Percentiles rank a stretch among this genome's conserved stretches.
Evolutionary conservation across 495 filamentous ascomycete species (phyloP).

Genomic region (Penicillium lividum): DNA sequence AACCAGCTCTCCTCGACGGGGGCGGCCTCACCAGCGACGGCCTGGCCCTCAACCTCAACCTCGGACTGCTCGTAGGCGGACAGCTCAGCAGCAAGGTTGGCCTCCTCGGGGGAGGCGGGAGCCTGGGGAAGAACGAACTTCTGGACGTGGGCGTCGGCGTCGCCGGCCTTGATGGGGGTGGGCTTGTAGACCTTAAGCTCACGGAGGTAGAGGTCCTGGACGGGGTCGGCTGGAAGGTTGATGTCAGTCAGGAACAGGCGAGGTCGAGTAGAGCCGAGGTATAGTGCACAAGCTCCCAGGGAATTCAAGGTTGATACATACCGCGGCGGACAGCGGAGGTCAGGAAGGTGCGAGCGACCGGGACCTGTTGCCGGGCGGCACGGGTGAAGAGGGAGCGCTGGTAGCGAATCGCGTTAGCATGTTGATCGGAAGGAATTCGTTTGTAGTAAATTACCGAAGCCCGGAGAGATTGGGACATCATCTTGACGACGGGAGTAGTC

Average conservation of each 20-base stretch:
- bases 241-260: conserved; percentile 19
- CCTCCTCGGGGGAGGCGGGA: conserved; percentile 86
- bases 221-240: conserved; percentile 72
- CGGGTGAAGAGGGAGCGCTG: conserved; percentile 83
- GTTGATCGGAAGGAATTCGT: background rate
- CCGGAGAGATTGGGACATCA: conserved; percentile 68
- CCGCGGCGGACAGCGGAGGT: conserved; percentile 45
- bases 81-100: conserved; percentile 83
- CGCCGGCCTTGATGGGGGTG: conserved; percentile 74
- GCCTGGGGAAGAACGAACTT: conserved; percentile 78
- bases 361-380: conserved; percentile 68
- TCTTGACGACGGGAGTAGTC: conserved; percentile 46
- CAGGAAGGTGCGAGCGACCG: conserved; percentile 78
- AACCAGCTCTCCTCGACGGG: conserved; percentile 71
- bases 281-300: background rate
- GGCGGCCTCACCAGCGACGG: conserved; percentile 53
- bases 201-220: conserved; percentile 95
- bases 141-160: conserved; percentile 88
- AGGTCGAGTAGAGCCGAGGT: background rate
- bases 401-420: conserved; percentile 32
- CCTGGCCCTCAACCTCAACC: conserved; percentile 92
- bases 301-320: conserved; percentile 26
- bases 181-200: conserved; percentile 95
- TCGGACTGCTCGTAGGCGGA: conserved; percentile 89
- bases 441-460: conserved; percentile 56